Conservation (phyloP, 352 stramenopile species). For the Globisporangium carolinianum region DNA sequence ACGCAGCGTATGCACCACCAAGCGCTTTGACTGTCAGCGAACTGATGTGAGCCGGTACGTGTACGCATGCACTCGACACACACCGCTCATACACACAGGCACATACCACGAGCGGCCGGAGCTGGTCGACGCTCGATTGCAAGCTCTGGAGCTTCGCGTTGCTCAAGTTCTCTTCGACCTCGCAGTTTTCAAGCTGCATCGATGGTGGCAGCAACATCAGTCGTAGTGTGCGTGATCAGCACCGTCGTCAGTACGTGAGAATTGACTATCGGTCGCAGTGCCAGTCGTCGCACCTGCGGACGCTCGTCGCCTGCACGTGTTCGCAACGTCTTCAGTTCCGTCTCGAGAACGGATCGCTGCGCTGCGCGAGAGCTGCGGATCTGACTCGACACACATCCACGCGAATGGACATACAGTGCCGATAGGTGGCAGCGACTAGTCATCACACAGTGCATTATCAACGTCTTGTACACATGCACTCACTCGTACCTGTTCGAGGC, state of each 20-base stretch:
- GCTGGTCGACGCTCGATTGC: slow-evolving; percentile 2
- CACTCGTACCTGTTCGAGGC: slow-evolving; percentile 24
- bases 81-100: neutral
- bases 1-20: too few relatives aligned
- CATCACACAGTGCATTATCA: too few relatives aligned
- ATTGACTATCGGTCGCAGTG: neutral
- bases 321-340: slow-evolving; percentile 1
- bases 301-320: neutral
- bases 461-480: neutral
- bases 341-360: neutral
- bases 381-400: slow-evolving; percentile 1
- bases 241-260: neutral
- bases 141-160: slow-evolving; percentile 6
- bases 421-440: too few relatives aligned
- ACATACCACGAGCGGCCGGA: slow-evolving; percentile 7
- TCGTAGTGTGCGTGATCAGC: neutral
- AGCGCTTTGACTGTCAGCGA: too few relatives aligned
- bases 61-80: too few relatives aligned
- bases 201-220: neutral
- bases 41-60: too few relatives aligned
- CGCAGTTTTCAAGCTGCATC: neutral
- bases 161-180: slow-evolving; percentile 8
- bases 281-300: neutral
- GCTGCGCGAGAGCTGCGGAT: slow-evolving; percentile 4
- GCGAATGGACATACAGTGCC: too few relatives aligned